These are phyloP conservation scores for Kodamaea sp. DNA, from an alignment of 1,139 yeast genomes.

Conservation along the genomic window DNA sequence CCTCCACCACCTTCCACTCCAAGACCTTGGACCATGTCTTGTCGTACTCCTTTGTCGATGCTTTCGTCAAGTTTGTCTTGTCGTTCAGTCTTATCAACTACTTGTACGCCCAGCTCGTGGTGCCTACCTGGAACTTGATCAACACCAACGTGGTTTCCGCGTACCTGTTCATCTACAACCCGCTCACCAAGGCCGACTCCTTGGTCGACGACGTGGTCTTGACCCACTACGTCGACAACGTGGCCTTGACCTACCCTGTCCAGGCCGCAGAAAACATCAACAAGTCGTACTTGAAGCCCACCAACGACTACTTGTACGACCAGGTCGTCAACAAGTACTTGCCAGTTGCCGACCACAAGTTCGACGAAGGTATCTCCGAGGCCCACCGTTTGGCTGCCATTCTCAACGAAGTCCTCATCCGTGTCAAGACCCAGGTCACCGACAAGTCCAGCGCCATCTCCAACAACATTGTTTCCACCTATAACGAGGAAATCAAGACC, in stretches of 20 bases:
- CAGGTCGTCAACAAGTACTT: constrained; percentile 32
- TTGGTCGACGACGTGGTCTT: constrained; percentile 29
- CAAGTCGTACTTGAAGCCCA: constrained; percentile 29
- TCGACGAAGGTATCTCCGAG: constrained; percentile 23
- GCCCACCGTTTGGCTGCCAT: constrained; percentile 34
- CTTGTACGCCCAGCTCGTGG: constrained; percentile 22
- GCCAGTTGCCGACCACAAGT: constrained; percentile 30
- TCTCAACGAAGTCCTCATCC: constrained; percentile 29
- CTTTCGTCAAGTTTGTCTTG: constrained; percentile 24
- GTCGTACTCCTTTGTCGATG: constrained; percentile 33
- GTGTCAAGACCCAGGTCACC: constrained; percentile 28
- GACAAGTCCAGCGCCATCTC: constrained; percentile 34
- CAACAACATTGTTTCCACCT: constrained; percentile 34
- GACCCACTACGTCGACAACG: constrained; percentile 14
- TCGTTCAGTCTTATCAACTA: constrained; percentile 27
- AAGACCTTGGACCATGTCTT: constrained; percentile 36
- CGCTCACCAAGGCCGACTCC: constrained; percentile 29
- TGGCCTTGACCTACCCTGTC: constrained; percentile 16
- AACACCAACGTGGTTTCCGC: constrained; percentile 25
- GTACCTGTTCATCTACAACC: constrained; percentile 25
- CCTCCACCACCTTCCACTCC: constrained; percentile 27
- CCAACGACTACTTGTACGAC: constrained; percentile 29
- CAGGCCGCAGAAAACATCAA: constrained; percentile 17
- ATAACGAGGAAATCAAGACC: constrained; percentile 33
- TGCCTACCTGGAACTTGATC: constrained; percentile 19